A percentile compares a stretch with the other conserved stretches of the same genome.
These are phyloP conservation scores for Pichia inconspicua DNA, from an alignment of 1,139 yeast genomes.

Conservation along the genomic window DNA sequence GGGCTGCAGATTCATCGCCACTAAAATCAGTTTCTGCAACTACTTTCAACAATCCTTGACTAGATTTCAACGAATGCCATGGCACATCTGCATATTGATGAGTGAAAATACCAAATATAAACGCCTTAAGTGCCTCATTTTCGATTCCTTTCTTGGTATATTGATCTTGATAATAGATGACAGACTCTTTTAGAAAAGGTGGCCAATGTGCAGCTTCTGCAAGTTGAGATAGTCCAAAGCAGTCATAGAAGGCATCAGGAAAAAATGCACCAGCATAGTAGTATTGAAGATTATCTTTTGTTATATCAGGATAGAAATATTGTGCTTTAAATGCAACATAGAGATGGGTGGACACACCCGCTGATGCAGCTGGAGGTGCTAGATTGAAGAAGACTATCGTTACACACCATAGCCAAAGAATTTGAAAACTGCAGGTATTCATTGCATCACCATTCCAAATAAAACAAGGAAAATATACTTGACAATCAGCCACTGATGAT, in stretches of 20 bases:
- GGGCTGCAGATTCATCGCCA: slow-evolving; percentile 41
- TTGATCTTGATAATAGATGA: slow-evolving; percentile 31
- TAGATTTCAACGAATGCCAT: slow-evolving; percentile 52
- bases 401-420: neutral
- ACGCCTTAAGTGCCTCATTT: slow-evolving; percentile 34
- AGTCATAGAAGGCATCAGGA: slow-evolving; percentile 56
- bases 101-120: slow-evolving; percentile 44
- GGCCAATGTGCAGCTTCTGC: slow-evolving; percentile 65
- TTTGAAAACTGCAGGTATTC: neutral
- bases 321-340: slow-evolving; percentile 33
- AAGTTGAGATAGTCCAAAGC: slow-evolving; percentile 40
- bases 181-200: slow-evolving; percentile 41
- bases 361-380: slow-evolving; percentile 1
- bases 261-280: slow-evolving; percentile 49
- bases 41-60: slow-evolving; percentile 44
- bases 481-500: too few relatives aligned
- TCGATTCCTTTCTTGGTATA: slow-evolving; percentile 22
- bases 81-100: slow-evolving; percentile 55
- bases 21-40: slow-evolving; percentile 40
- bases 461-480: too few relatives aligned
- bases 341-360: slow-evolving; percentile 33
- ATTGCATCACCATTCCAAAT: neutral
- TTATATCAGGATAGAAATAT: slow-evolving; percentile 26
- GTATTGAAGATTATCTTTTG: slow-evolving; percentile 14
- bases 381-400: neutral